Base-by-base conservation (phyloP, 2,329 filamentous ascomycete species). In the Cercospora sojina region DNA sequence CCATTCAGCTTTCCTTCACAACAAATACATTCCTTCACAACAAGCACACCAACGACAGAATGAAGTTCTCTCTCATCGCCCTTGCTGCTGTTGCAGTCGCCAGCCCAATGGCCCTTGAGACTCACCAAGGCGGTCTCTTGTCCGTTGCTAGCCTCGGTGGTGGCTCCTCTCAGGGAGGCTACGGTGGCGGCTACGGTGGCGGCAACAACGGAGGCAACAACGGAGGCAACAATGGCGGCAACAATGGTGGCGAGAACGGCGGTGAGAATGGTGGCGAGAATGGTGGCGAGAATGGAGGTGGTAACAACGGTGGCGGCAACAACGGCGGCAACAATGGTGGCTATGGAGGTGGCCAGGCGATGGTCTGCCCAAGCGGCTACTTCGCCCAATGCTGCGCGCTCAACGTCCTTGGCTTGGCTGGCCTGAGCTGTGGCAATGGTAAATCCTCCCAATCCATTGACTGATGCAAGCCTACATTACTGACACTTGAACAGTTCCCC, bases 381-480 rank as follows among this genome's bases (percentile, higher is more conserved):
- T 56, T 63, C 32, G 13, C 60, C 27, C 60, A 56, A n/a, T 63
- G 60, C 32, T 63, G 60, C 60, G 31, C 41, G 23, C n/a, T 25
- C 60, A 63, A 63, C 25, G 60, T 63, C 8, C 49, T 63, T 8
- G 60, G 60, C 13, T 16, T 63, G 18, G 18, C 32, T 29, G 60
- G 60, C 23, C 13, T 63, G 8, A n/a, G 29, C 18, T 63, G 60
- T 35, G 13, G 31, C 51, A 63, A 63, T 32, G 60, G 51, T 63
- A 47, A 18, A 8, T 29, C 3, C 7, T n/a, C 12, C n/a, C 20
- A 35, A 13, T n/a, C 5, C 8, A 16, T 51, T n/a, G 8, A 23
- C 31, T 35, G 13, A n/a, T 20, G 3, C n/a, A 12, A n/a, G 7
- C 3, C 2, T 5, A 0, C 49, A 38, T 7, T 16, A 38, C 51